These are phyloP conservation scores for Leccinum rimulosum DNA, from an alignment of 768 basidiomycete species.

Conservation along the genomic window DNA sequence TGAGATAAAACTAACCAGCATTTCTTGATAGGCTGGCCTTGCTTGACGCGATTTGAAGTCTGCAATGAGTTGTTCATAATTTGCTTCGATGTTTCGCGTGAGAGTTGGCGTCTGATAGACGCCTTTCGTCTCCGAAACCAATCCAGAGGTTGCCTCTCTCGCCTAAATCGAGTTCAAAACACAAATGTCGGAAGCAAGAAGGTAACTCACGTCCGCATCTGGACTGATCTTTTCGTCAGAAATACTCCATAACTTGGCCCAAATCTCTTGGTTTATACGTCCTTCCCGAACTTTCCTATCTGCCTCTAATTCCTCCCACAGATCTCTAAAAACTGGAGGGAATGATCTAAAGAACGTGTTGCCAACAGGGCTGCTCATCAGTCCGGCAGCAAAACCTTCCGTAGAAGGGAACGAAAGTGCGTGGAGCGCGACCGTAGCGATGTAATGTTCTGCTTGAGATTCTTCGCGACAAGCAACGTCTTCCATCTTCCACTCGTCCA, in stretches of 20 bases:
- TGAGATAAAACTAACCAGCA: slow-evolving; percentile 62
- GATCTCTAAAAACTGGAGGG: slow-evolving; percentile 79
- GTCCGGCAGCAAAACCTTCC: slow-evolving; percentile 62
- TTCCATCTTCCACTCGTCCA: slow-evolving; percentile 76
- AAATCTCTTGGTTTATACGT: slow-evolving; percentile 59
- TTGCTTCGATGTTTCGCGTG: slow-evolving; percentile 13
- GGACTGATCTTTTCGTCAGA: slow-evolving; percentile 56
- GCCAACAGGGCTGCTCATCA: slow-evolving; percentile 42
- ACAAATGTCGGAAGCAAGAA: background rate
- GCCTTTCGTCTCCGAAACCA: slow-evolving; percentile 16
- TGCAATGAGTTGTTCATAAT: slow-evolving; percentile 51
- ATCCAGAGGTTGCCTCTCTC: slow-evolving; percentile 20
- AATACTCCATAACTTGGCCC: slow-evolving; percentile 67
- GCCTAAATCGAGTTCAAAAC: slow-evolving; percentile 15
- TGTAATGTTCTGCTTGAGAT: slow-evolving; percentile 84
- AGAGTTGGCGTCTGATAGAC: slow-evolving; percentile 1
- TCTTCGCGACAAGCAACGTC: slow-evolving; percentile 78
- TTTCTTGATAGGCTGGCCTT: slow-evolving; percentile 73
- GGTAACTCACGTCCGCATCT: slow-evolving; percentile 40
- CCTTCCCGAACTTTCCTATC: slow-evolving; percentile 61
- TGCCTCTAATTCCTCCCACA: slow-evolving; percentile 88
- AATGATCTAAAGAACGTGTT: slow-evolving; percentile 73
- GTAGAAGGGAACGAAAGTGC: slow-evolving; percentile 62
- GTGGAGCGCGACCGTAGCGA: slow-evolving; percentile 84
- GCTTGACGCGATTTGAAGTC: slow-evolving; percentile 61